Evolutionary conservation across 2,329 filamentous ascomycete genomes (phyloP), one percentile per base, ranked within the genome.

Genomic region (Ascosphaera apis): DNA sequence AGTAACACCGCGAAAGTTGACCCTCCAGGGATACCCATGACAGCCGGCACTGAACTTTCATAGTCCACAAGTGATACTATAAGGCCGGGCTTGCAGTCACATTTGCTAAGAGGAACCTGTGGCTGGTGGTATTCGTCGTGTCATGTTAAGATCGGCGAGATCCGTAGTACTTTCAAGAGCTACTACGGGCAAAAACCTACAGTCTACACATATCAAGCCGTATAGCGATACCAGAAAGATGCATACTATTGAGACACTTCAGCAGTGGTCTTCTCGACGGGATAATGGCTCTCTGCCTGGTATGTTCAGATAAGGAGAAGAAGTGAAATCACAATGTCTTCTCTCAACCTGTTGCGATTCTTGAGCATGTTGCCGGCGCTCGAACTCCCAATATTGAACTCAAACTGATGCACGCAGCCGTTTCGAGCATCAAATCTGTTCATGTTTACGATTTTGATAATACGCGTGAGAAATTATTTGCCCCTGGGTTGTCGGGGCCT

Each of bases 361-460:
- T 17, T 39, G 11, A 7, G 11, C 18, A 15, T 16, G 12, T 16
- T 13, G 3, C 21, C 3, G 12, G 15, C 34, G 16, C 15, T 37
- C n/a, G 21, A 13, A 4, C 25, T 32, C 13, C n/a, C 28, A 7
- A 6, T 37, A 21, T 33, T 17, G 18, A 27, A 17, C 36, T 36
- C 36, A 39, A 21, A 6, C 16, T 19, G 33, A 11, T 39, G 37
- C 37, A 43, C 33, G 17, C 42, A 69, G 67, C 69, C 21, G 64
- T 72, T 8, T 63, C 76, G 31, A 63, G 70, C 37, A 76, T 95
- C 55, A 81, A 71, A 52, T 60, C 72, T 6, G 72, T 98, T 36
- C 86, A 95, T 51, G 69, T 98, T 45, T 95, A 95, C 60, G 88
- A 98, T 55, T 98, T 95, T 54, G 88, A 98, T 57, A 95, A 98